Evolutionary conservation across 2,329 filamentous ascomycete genomes (phyloP).

Genomic region (Scedosporium dehoogii): DNA sequence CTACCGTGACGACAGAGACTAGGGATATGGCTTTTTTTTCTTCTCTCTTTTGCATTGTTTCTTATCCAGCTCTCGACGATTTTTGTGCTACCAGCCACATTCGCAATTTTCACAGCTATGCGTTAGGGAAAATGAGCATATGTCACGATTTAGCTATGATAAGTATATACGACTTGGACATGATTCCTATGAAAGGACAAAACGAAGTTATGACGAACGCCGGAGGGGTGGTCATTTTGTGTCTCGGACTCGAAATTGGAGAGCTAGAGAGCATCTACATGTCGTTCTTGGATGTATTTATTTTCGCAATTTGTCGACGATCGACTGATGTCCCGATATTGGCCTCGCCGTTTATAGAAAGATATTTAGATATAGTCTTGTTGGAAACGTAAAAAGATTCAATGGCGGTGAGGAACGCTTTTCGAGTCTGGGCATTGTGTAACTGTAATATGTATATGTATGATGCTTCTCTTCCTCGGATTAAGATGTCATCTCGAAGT

Average conservation of each 20-base stretch:
- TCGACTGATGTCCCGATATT: no score
- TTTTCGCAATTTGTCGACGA: no score
- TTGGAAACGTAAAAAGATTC: no score
- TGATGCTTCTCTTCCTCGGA: no score
- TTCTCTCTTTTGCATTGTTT: neutral
- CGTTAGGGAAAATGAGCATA: neutral
- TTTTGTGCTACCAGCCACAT: neutral
- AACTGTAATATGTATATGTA: no score
- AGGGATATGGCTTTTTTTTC: neutral
- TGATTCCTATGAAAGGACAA: neutral
- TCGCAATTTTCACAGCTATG: neutral
- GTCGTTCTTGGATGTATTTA: no score
- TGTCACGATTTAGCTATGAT: neutral
- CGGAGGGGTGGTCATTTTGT: neutral
- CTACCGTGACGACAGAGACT: constrained; percentile 14
- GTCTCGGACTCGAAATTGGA: neutral
- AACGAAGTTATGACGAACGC: neutral
- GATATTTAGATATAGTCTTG: no score
- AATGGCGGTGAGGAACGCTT: no score
- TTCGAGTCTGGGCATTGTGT: no score
- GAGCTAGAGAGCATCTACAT: no score
- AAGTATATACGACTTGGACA: neutral
- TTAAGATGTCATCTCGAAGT: no score
- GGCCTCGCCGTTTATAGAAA: no score
- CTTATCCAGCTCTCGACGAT: neutral